phyloP scores from a whole-genome alignment of 768 basidiomycete species.

The Albatrellus ellisii region DNA sequence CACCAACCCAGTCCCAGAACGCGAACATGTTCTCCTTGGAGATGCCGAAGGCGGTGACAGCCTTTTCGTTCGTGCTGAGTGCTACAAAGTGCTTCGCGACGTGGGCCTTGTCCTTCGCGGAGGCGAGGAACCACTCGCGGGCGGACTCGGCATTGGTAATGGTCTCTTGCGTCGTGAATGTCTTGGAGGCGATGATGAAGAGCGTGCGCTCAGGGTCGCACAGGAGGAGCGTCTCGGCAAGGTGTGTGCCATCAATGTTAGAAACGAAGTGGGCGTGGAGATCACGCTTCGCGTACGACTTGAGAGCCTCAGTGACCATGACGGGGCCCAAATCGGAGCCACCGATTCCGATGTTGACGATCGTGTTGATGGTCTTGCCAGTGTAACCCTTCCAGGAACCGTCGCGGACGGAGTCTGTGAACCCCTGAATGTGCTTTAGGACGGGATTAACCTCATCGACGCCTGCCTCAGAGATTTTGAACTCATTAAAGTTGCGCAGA shows the following conservation, averaged over 20 bases:
- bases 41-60: slow-evolving; percentile 91
- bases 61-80: slow-evolving; percentile 90
- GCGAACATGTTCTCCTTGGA: slow-evolving; percentile 91
- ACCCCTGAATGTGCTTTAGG: slow-evolving; percentile 83
- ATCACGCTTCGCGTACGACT: slow-evolving; percentile 83
- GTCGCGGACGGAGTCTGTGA: slow-evolving; percentile 71
- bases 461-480: slow-evolving; percentile 69
- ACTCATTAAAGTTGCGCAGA: slow-evolving; percentile 68
- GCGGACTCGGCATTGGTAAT: slow-evolving; percentile 97
- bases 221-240: slow-evolving; percentile 72
- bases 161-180: slow-evolving; percentile 99
- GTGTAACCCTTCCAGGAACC: slow-evolving; percentile 97
- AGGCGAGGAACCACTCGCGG: slow-evolving; percentile 82
- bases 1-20: slow-evolving; percentile 99
- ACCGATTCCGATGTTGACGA: slow-evolving; percentile 99
- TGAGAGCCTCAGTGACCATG: slow-evolving; percentile 98
- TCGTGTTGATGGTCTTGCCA: slow-evolving; percentile 83
- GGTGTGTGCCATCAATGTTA: slow-evolving; percentile 97
- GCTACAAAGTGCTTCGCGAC: slow-evolving; percentile 99
- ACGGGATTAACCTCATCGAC: slow-evolving; percentile 75
- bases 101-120: slow-evolving; percentile 77
- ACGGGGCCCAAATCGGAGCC: slow-evolving; percentile 97
- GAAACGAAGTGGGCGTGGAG: slow-evolving; percentile 83
- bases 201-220: slow-evolving; percentile 88
- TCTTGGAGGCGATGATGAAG: slow-evolving; percentile 98